phyloP scores from a whole-genome alignment of 805 yeast species.

The Lachancea thermotolerans region DNA sequence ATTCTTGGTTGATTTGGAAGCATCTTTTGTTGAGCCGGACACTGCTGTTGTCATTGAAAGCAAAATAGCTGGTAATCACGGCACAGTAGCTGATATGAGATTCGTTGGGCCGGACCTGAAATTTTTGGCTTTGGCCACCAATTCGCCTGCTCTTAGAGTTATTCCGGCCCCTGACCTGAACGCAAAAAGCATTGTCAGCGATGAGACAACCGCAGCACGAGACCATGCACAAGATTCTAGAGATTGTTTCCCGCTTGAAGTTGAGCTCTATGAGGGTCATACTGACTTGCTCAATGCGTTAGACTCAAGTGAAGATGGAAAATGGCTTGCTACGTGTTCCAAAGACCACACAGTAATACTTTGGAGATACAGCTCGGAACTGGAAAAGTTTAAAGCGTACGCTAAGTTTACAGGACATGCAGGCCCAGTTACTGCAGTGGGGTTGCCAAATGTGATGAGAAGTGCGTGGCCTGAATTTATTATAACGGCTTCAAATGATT shows the following conservation, averaged over 20 bases:
- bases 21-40: slow-evolving; percentile 27
- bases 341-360: slow-evolving; percentile 81
- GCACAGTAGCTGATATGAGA: slow-evolving; percentile 85
- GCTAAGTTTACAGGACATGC: slow-evolving; percentile 81
- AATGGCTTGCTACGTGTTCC: slow-evolving; percentile 87
- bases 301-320: slow-evolving; percentile 72
- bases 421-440: slow-evolving; percentile 77
- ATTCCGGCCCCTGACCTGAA: slow-evolving; percentile 35
- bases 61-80: slow-evolving; percentile 86
- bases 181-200: neutral
- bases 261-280: slow-evolving; percentile 70
- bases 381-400: slow-evolving; percentile 37
- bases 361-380: slow-evolving; percentile 59
- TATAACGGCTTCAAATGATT: slow-evolving; percentile 77
- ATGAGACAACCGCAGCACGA: slow-evolving; percentile 6
- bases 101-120: slow-evolving; percentile 58
- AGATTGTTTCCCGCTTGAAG: slow-evolving; percentile 40
- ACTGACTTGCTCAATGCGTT: slow-evolving; percentile 74
- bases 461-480: slow-evolving; percentile 53
- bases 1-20: slow-evolving; percentile 38
- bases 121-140: slow-evolving; percentile 80
- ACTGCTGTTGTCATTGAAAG: slow-evolving; percentile 39
- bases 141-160: slow-evolving; percentile 80
- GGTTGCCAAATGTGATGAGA: slow-evolving; percentile 51
- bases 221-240: slow-evolving; percentile 3